phyloP scores from a whole-genome alignment of 208 protist genomes.

The Sergeia podlipaevii region DNA sequence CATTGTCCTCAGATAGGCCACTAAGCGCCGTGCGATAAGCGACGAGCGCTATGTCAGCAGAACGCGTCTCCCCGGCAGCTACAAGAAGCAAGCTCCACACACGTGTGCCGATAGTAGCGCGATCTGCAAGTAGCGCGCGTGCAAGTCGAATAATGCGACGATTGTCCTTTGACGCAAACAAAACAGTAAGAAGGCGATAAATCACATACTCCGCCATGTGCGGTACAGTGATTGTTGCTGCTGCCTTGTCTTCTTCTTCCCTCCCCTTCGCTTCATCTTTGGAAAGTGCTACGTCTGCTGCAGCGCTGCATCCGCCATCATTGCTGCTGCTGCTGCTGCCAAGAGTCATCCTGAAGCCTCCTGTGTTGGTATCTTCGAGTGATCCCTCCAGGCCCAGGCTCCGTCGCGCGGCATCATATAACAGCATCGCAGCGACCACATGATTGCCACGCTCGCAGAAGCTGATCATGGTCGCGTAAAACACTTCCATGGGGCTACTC shows the following conservation, averaged over 20 bases:
- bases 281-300: no score
- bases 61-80: conserved; percentile 46
- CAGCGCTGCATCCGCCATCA: neutral
- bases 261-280: no score
- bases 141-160: conserved; percentile 33
- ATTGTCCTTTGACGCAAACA: conserved; percentile 52
- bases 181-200: conserved; percentile 48
- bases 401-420: conserved; percentile 35
- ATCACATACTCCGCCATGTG: conserved; percentile 27
- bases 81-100: conserved; percentile 74
- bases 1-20: conserved; percentile 9
- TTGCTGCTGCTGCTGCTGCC: no score
- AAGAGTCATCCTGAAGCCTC: no score
- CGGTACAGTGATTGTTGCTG: neutral
- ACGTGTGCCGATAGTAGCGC: conserved; percentile 23
- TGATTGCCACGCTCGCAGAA: conserved; percentile 55
- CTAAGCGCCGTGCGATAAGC: conserved; percentile 28
- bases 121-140: conserved; percentile 31
- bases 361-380: no score
- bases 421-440: conserved; percentile 34
- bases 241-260: neutral
- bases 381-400: conserved; percentile 15
- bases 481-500: conserved; percentile 25
- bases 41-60: conserved; percentile 50
- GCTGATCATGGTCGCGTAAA: conserved; percentile 60